These are phyloP conservation scores for Spencermartinsiella ligniputridi DNA, from an alignment of 1,139 yeast genomes.

Conservation along the genomic window DNA sequence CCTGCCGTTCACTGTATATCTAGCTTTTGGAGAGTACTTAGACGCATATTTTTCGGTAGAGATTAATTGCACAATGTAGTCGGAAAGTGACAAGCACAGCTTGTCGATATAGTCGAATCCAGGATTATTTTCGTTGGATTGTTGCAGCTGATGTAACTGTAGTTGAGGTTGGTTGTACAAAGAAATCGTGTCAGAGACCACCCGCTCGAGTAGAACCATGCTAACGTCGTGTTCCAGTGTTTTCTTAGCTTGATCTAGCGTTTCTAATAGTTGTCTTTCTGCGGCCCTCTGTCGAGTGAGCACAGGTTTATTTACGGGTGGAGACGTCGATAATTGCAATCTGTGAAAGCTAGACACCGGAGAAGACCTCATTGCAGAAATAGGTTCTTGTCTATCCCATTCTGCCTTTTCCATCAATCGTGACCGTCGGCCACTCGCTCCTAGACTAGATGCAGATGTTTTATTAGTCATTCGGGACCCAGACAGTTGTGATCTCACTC, in stretches of 20 bases:
- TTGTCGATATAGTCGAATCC: slow-evolving; percentile 20
- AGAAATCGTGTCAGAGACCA: slow-evolving; percentile 24
- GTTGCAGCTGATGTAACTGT: not conserved
- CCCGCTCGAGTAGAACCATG: slow-evolving; percentile 27
- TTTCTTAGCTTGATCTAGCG: slow-evolving; percentile 21
- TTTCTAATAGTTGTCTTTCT: slow-evolving; percentile 24
- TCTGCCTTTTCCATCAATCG: not conserved
- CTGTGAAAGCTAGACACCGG: slow-evolving; percentile 5
- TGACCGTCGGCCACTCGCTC: not conserved
- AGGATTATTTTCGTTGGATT: too few relatives aligned
- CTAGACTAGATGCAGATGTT: not conserved
- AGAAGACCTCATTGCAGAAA: slow-evolving; percentile 10
- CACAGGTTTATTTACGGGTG: slow-evolving; percentile 4
- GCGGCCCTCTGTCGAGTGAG: slow-evolving; percentile 24
- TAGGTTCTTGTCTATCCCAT: slow-evolving; percentile 13
- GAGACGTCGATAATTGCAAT: not conserved
- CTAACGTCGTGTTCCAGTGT: slow-evolving; percentile 16
- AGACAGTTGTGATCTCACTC: not conserved
- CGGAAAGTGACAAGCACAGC: slow-evolving; percentile 27
- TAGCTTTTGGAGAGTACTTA: not conserved
- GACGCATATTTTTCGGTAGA: not conserved
- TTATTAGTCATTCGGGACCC: not conserved
- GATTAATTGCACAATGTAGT: slow-evolving; percentile 20
- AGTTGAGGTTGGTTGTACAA: slow-evolving; percentile 17
- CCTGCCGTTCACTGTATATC: not conserved